Base-by-base conservation (phyloP, 495 filamentous ascomycete genomes). In the Podospora conica region DNA sequence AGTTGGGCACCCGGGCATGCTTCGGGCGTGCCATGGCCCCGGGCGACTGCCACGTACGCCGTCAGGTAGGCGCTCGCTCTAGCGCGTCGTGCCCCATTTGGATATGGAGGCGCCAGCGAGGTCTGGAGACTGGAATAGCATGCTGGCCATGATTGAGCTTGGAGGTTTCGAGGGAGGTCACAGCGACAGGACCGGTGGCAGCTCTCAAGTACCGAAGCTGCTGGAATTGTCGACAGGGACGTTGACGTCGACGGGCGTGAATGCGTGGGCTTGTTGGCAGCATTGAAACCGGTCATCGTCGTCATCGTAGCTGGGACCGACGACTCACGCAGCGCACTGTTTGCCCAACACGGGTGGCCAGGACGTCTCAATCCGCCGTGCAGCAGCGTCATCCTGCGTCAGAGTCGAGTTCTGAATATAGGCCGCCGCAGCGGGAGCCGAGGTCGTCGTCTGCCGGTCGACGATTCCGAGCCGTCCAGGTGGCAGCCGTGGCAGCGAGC, bases 1-100 rank as follows among this genome's bases (percentile, higher is more conserved):
- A 53, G 72, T 74, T 74, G 71, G 72, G 72, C 72, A 71, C 23
- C 66, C 21, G 66, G 66, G 64, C 72, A 74, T 72, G 55, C 31
- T 61, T 63, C 60, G 67, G 69, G 58, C 61, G 22, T 56, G 61
- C 22, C 22, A 62, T 65, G 40, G 10, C 55, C 56, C 55, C 68
- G 65, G 31, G 20, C 7, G 63, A 61, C 25, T 69, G 71, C 69
- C 71, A 73, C 71, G 71, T 71, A 71, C 67, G 33, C 33, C 64
- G 29, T 62, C 63, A 62, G 66, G 67, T 61, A 27, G 60, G 54
- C 55, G 40, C 12, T 56, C 65, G n/a, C 54, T 12, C 20, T 25
- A 53, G 68, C 57, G 57, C 57, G 55, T 31, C 60, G 65, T 61
- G 65, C 64, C 64, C 27, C 56, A 20, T 61, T 66, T 65, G 67